Conservation (phyloP, 768 basidiomycete genomes). For the Mycena alexandri region DNA sequence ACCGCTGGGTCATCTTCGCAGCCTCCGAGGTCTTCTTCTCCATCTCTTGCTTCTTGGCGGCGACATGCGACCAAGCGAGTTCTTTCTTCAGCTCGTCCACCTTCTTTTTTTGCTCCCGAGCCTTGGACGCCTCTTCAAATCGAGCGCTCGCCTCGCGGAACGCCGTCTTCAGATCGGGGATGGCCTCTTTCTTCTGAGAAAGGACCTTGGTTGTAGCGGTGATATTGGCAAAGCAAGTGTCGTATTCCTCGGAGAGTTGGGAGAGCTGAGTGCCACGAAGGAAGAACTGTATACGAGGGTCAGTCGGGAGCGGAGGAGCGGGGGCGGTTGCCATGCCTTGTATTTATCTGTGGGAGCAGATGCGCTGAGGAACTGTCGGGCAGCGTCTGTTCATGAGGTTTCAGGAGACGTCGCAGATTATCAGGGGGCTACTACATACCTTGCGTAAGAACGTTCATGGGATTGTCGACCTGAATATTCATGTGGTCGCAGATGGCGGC, state of each 20-base stretch:
- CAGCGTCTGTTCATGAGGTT: constrained; percentile 58
- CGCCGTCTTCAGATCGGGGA: constrained; percentile 79
- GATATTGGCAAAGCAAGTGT: constrained; percentile 79
- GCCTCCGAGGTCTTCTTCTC: constrained; percentile 51
- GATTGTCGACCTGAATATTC: constrained; percentile 97
- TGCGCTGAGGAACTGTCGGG: constrained; percentile 87
- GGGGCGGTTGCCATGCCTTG: constrained; percentile 63
- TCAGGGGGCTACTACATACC: constrained; percentile 52
- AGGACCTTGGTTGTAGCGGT: constrained; percentile 75
- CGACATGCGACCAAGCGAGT: constrained; percentile 90
- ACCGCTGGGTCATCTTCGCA: constrained; percentile 48
- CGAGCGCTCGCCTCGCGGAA: constrained; percentile 69
- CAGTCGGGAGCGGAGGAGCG: neutral
- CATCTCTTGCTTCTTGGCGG: constrained; percentile 73
- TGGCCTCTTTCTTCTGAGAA: constrained; percentile 76
- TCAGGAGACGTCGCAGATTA: neutral
- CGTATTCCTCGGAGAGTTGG: constrained; percentile 90
- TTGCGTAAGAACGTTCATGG: constrained; percentile 94
- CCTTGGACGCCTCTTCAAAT: constrained; percentile 80
- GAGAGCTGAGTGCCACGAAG: constrained; percentile 92
- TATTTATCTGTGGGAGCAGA: constrained; percentile 90
- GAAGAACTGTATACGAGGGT: constrained; percentile 77
- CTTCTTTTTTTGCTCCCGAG: constrained; percentile 76
- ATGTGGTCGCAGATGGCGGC: constrained; percentile 93
- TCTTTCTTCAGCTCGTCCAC: constrained; percentile 81